Evolutionary conservation across 139 green algal species (phyloP).

Genomic region (Raphidocelis subcapitata): DNA sequence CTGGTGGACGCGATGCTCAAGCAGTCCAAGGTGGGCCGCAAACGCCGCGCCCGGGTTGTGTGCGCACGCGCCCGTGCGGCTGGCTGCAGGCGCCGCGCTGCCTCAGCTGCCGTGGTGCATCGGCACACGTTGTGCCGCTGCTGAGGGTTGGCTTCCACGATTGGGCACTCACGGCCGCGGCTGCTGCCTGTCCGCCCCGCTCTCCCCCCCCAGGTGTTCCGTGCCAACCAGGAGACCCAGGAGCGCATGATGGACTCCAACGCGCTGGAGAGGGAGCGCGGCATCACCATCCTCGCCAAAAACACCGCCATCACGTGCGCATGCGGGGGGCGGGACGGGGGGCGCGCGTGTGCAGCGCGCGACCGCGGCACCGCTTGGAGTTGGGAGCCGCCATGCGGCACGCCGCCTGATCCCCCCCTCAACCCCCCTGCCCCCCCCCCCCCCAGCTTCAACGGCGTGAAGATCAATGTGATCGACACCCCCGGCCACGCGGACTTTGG

Average conservation of each 20-base stretch:
- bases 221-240: slow-evolving; percentile 22
- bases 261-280: slow-evolving; percentile 95
- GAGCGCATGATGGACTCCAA: slow-evolving; percentile 97
- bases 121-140: too few species aligned
- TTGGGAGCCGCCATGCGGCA: too few species aligned
- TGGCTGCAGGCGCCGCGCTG: too few species aligned
- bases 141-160: too few species aligned
- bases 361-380: too few species aligned
- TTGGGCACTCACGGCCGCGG: too few species aligned
- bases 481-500: slow-evolving; percentile 99
- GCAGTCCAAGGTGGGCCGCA: slow-evolving; percentile 50
- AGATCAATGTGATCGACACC: slow-evolving; percentile 99
- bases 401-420: too few species aligned
- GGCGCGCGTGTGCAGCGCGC: slow-evolving; percentile 8
- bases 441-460: slow-evolving; percentile 68
- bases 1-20: slow-evolving; percentile 92
- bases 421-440: not conserved
- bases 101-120: too few species aligned
- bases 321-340: too few species aligned
- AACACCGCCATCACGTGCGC: slow-evolving; percentile 96
- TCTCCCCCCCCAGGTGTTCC: slow-evolving; percentile 25
- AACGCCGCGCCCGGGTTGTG: too few species aligned
- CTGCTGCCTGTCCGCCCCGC: too few species aligned
- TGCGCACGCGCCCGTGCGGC: not conserved
- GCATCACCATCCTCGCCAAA: slow-evolving; percentile 99